Evolutionary conservation across 306 rosid species (phyloP).

Genomic region (Vigna trinervia): DNA sequence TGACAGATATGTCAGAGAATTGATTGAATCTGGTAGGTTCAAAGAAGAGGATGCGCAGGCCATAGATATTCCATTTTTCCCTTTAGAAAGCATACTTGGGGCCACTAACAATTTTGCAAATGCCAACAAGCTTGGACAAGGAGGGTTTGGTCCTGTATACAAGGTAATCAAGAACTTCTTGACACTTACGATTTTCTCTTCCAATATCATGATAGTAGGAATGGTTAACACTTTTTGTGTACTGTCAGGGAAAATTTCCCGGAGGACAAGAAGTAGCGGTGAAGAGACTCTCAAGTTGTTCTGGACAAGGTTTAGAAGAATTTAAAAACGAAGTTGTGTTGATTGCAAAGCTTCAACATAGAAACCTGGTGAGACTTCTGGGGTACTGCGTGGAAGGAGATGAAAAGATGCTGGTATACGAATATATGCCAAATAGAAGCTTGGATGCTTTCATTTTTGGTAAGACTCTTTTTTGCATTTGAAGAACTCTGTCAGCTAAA

Average conservation of each 20-base stretch:
- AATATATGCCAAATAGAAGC: slow-evolving; percentile 82
- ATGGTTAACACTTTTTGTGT: not conserved
- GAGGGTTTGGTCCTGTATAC: slow-evolving; percentile 81
- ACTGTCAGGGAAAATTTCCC: slow-evolving; percentile 62
- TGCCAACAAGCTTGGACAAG: slow-evolving; percentile 81
- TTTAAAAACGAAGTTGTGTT: slow-evolving; percentile 80
- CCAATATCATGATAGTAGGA: slow-evolving; percentile 12
- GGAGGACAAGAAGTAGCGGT: slow-evolving; percentile 77
- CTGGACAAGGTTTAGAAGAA: slow-evolving; percentile 83
- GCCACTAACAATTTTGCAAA: slow-evolving; percentile 67
- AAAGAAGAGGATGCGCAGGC: slow-evolving; percentile 65
- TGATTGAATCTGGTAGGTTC: slow-evolving; percentile 63
- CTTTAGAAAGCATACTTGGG: slow-evolving; percentile 61
- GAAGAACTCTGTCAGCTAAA: not conserved
- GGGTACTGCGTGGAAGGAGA: slow-evolving; percentile 84
- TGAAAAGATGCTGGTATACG: slow-evolving; percentile 78
- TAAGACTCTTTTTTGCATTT: slow-evolving; percentile 41
- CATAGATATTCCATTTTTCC: slow-evolving; percentile 70
- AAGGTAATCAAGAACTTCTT: slow-evolving; percentile 50
- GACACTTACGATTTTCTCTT: not conserved
- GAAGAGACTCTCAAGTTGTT: slow-evolving; percentile 81
- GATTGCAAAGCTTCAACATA: slow-evolving; percentile 84
- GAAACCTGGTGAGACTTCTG: slow-evolving; percentile 78
- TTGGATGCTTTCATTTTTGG: slow-evolving; percentile 81
- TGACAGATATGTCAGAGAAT: slow-evolving; percentile 59